Conservation (phyloP, 2,329 filamentous ascomycete species). For the Stagonosporopsis rhizophila region DNA sequence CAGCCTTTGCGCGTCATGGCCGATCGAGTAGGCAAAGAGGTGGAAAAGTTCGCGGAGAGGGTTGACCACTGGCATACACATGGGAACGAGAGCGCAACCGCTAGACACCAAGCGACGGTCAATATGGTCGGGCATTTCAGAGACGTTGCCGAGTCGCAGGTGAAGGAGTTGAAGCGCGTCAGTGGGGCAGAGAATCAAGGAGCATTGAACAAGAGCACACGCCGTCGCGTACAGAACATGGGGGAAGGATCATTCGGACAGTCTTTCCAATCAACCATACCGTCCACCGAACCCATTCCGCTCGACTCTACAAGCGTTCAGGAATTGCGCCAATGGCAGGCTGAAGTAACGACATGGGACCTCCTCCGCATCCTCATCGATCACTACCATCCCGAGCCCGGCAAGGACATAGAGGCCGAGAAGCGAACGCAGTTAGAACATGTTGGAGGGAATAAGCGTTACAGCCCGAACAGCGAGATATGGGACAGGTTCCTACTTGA, state of each 20-base stretch:
- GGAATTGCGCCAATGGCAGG: constrained; percentile 71
- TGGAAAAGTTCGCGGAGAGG: constrained; percentile 83
- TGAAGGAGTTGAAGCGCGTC: constrained; percentile 54
- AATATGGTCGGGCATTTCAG: constrained; percentile 52
- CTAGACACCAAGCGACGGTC: constrained; percentile 62
- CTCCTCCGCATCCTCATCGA: constrained; percentile 78
- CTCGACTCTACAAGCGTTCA: constrained; percentile 50
- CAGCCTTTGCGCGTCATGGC: constrained; percentile 69
- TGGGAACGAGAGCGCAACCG: constrained; percentile 40
- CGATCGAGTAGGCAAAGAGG: constrained; percentile 77
- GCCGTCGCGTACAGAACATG: constrained; percentile 44
- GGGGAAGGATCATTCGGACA: constrained; percentile 31
- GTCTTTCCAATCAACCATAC: constrained; percentile 26
- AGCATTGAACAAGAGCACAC: constrained; percentile 40
- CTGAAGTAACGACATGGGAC: constrained; percentile 91
- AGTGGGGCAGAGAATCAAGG: constrained; percentile 49
- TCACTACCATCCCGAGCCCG: constrained; percentile 62
- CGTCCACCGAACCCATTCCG: constrained; percentile 25
- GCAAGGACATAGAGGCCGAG: constrained; percentile 40
- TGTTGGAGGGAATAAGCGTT: constrained; percentile 51
- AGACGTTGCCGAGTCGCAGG: constrained; percentile 61
- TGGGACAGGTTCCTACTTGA: constrained; percentile 78
- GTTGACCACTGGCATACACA: constrained; percentile 72
- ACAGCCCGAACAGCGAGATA: constrained; percentile 66
- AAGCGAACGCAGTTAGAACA: constrained; percentile 43